Evolutionary conservation across 805 yeast genomes (phyloP), one percentile per base, ranked within the genome.

Genomic region (Myxozyma lipomycoides): DNA sequence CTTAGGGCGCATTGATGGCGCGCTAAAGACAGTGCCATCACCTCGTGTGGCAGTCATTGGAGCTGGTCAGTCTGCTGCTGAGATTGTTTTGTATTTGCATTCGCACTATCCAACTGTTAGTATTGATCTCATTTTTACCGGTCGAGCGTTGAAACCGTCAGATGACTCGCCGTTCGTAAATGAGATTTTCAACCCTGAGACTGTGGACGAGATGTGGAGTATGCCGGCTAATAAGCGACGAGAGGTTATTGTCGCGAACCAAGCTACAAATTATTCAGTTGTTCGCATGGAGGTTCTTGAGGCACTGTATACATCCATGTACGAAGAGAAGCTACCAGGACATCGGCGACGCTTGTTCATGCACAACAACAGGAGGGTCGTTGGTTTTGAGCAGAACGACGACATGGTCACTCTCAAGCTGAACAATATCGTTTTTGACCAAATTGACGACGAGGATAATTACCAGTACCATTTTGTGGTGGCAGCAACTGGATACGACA

Each of bases 161-260:
- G 64, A 61, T 34, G 64, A 62, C 30, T 52, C 62, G 18, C 63
- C 64, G n/a, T 61, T 61, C 47, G 64, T 61, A 6, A 61, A 61
- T 39, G 64, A 62, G 43, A 48, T 61, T n/a, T 61, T 61, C 45
- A 60, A 61, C 40, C 64, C 64, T 4, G 56, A 56, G 12, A 46
- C 56, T 17, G 55, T 58, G n/a, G 63, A 61, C 23, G 46, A 24
- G 40, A 39, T 61, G 23, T 60, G 48, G 41, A 38, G 37, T 3
- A 37, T 52, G 35, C 39, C 52, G 4, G 40, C 28, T 10, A 18
- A 23, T 2, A 12, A 24, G 6, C 43, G 60, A n/a, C n/a, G 28
- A 15, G 40, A 39, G 19, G 32, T 52, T 7, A 48, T 61, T n/a
- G 40, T 17, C 4, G 52, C 40, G 17, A 47, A 49, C 35, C 46